phyloP scores from a whole-genome alignment of 1,284 basidiomycete species.

The Ceratobasidium sp. region DNA sequence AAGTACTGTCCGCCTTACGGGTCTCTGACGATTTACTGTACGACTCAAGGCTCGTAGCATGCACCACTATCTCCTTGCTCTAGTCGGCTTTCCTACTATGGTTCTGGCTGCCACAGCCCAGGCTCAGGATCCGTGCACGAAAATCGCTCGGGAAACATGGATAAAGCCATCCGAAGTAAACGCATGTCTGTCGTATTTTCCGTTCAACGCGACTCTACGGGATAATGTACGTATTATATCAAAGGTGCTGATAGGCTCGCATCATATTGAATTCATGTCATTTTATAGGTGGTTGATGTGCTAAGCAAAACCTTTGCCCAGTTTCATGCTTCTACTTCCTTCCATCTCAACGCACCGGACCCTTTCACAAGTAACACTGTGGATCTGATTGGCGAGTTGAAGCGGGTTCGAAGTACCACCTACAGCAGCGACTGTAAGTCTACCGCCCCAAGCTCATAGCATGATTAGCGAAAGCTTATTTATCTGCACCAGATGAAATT shows the following conservation, averaged over 20 bases:
- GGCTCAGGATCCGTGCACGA: conserved; percentile 60
- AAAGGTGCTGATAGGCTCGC: background rate
- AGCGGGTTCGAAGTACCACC: conserved; percentile 58
- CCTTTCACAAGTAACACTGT: conserved; percentile 67
- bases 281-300: conserved; percentile 62
- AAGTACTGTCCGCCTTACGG: too few relatives aligned
- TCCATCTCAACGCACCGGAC: conserved; percentile 63
- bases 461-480: background rate
- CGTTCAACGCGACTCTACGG: conserved; percentile 43
- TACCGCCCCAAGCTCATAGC: background rate
- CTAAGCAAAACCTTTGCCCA: conserved; percentile 64
- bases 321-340: conserved; percentile 70
- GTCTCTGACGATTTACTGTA: too few relatives aligned
- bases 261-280: too few relatives aligned
- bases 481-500: conserved; percentile 12
- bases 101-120: too few relatives aligned
- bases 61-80: too few relatives aligned
- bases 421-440: conserved; percentile 63
- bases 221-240: conserved; percentile 36
- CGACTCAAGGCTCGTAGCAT: too few relatives aligned
- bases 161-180: conserved; percentile 63
- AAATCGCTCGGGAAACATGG: conserved; percentile 64
- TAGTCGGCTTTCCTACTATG: too few relatives aligned
- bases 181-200: conserved; percentile 56
- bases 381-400: conserved; percentile 63